Conservation (phyloP, 352 stramenopile genomes). For the Lagenidium giganteum region DNA sequence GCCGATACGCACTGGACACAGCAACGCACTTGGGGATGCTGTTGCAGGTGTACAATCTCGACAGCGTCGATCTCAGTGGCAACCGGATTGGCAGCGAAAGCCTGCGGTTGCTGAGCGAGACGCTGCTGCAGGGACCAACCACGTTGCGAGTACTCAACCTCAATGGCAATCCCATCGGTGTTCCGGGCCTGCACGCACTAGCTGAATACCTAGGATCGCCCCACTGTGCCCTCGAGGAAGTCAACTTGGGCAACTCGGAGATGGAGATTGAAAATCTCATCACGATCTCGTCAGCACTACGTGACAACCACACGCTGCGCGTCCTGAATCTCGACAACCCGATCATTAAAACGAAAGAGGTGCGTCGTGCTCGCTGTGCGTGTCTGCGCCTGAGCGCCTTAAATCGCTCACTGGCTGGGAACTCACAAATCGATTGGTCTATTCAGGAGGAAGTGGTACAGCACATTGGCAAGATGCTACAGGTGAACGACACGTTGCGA, state of each 20-base stretch:
- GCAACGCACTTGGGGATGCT: constrained; percentile 37
- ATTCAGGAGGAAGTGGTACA: constrained; percentile 65
- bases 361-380: constrained; percentile 1
- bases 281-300: constrained; percentile 48
- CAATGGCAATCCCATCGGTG: constrained; percentile 41
- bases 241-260: constrained; percentile 53
- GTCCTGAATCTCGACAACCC: constrained; percentile 62
- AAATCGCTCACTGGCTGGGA: background rate
- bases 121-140: constrained; percentile 28
- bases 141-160: constrained; percentile 40
- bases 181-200: constrained; percentile 43
- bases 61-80: constrained; percentile 46
- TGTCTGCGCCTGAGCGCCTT: background rate
- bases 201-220: constrained; percentile 31
- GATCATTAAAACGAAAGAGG: constrained; percentile 43
- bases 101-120: constrained; percentile 43
- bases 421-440: too few relatives aligned
- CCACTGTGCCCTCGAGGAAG: constrained; percentile 30
- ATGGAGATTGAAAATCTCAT: constrained; percentile 62
- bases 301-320: constrained; percentile 28
- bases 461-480: constrained; percentile 71
- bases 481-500: constrained; percentile 57
- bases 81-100: constrained; percentile 60
- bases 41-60: constrained; percentile 50
- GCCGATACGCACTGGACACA: constrained; percentile 37